These are phyloP conservation scores for Hibiscus syriacus DNA, from an alignment of 345 rosid genomes.

Conservation along the genomic window DNA sequence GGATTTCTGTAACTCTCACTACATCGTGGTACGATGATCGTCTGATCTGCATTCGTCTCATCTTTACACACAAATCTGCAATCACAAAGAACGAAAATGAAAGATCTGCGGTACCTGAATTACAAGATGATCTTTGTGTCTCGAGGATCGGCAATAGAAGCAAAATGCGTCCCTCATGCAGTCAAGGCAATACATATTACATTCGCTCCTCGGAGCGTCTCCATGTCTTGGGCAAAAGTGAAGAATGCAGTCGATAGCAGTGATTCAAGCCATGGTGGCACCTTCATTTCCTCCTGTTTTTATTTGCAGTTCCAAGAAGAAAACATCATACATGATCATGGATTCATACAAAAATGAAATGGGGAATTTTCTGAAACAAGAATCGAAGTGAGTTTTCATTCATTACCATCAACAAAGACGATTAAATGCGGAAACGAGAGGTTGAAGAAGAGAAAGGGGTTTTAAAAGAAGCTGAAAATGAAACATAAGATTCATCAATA, in stretches of 20 bases:
- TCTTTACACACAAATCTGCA: too few relatives aligned
- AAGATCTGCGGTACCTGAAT: constrained; percentile 34
- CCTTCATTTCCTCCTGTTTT: constrained; percentile 18
- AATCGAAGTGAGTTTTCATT: too few relatives aligned
- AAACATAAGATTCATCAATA: constrained; percentile 20
- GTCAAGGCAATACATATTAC: constrained; percentile 34
- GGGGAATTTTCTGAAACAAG: too few relatives aligned
- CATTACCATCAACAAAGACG: constrained; percentile 23
- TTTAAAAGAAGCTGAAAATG: constrained; percentile 1
- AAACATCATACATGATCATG: not conserved
- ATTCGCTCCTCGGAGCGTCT: constrained; percentile 21
- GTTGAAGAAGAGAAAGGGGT: not conserved
- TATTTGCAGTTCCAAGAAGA: too few relatives aligned
- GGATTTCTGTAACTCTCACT: constrained; percentile 27
- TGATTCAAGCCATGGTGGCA: constrained; percentile 31
- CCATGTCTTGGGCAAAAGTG: constrained; percentile 23
- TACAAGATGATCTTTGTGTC: constrained; percentile 30
- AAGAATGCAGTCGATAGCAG: constrained; percentile 24
- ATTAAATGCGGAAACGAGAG: constrained; percentile 12
- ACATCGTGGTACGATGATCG: constrained; percentile 38
- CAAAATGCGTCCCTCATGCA: constrained; percentile 30
- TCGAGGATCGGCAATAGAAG: constrained; percentile 29
- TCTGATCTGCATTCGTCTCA: constrained; percentile 25
- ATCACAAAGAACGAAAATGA: not conserved
- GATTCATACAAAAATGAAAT: not conserved